Base-by-base conservation (phyloP, 2,329 filamentous ascomycete species). In the Claviceps humidiphila region DNA sequence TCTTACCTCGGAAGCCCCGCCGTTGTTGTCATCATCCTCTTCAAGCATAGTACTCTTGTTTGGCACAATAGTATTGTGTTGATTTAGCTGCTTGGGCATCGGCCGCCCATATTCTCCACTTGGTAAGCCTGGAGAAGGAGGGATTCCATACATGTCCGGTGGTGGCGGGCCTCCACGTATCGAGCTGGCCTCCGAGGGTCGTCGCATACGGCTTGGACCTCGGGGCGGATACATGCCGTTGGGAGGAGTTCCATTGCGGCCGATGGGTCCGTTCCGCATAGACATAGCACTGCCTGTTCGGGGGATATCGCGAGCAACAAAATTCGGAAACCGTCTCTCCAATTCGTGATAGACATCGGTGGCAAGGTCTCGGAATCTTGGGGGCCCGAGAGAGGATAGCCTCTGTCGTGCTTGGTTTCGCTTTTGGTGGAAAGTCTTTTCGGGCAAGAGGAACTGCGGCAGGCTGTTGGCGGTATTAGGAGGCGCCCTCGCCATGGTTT, bases 21-120 rank as follows among this genome's bases (percentile, higher is more conserved):
- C 59, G 20, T 63, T 74, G 57, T 63, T 74, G 57, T 88, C 87
- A 59, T 95, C 89, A 58, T 95, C 90, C 64, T 97, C 93, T 66
- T 98, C 93, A 1, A 97, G 82, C 84, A 97, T 90, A 0, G 87
- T 96, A 62, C 91, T 95, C 71, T 97, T 98, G 65, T 96, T 97
- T 0, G 93, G 93, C 37, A 97, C 86, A 61, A 97, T 95, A 0
- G 89, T 97, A 64, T 95, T 97, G 64, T 86, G 91, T 64, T 95
- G 90, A 47, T 68, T 70, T 58, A 95, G 89, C 40, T 89, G 89
- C 64, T 94, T 95, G 16, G 87, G 85, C 58, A 87, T 80, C 4
- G 90, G 90, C 46, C 87, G 78, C 43, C 85, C 84, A 57, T 82
- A 85, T 50, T 85, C 82, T 60, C 82, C 81, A 47, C 76, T 76